These are phyloP conservation scores for Euphrasia arctica DNA, from an alignment of 305 asterid species.

Conservation along the genomic window DNA sequence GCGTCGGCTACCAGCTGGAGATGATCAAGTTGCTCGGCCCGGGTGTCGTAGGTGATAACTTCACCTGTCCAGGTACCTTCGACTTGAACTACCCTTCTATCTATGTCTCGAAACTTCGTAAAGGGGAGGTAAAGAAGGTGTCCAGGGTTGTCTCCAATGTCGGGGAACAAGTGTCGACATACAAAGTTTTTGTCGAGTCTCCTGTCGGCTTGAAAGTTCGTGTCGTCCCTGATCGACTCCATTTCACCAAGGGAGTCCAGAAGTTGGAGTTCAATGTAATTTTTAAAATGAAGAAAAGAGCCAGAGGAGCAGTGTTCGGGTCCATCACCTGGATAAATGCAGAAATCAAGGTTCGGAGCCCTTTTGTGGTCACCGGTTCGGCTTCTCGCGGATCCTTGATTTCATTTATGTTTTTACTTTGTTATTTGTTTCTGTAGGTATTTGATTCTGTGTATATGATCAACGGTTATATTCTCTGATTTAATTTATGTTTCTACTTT, in stretches of 20 bases:
- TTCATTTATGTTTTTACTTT: no score
- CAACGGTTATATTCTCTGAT: no score
- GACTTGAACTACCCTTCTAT: conserved; percentile 60
- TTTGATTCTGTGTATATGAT: no score
- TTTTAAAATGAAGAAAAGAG: no score
- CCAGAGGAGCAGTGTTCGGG: no score
- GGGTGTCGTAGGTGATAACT: conserved; percentile 30
- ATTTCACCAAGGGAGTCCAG: background rate
- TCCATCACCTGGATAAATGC: no score
- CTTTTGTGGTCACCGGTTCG: no score
- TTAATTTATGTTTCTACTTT: no score
- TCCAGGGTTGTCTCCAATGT: background rate
- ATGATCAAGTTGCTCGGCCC: conserved; percentile 20
- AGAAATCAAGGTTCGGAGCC: no score
- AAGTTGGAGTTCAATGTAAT: background rate
- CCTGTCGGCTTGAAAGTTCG: background rate
- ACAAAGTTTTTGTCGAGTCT: background rate
- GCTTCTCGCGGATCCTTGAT: no score
- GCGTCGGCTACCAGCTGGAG: conserved; percentile 28
- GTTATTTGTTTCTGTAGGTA: no score
- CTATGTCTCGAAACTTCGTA: conserved; percentile 32
- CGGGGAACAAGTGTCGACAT: background rate
- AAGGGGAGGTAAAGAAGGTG: conserved; percentile 33
- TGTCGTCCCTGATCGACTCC: background rate
- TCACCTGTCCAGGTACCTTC: conserved; percentile 34